Evolutionary conservation across 495 filamentous ascomycete genomes (phyloP).

Genomic region (Daldinia concentrica): DNA sequence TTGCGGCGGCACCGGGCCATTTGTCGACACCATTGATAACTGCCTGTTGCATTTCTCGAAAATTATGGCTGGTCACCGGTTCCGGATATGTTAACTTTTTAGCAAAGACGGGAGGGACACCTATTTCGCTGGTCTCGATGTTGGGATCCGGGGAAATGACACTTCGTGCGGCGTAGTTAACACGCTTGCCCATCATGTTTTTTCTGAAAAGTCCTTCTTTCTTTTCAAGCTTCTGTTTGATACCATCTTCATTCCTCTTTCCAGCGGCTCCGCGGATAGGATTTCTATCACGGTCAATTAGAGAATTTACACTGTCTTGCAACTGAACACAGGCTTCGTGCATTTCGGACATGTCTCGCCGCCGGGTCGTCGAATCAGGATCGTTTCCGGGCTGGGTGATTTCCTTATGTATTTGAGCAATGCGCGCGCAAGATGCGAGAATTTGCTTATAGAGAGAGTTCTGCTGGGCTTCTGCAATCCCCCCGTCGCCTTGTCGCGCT

Average conservation of each 20-base stretch:
- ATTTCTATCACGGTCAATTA: conserved; percentile 88
- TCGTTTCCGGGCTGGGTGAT: conserved; percentile 55
- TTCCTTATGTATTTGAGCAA: conserved; percentile 80
- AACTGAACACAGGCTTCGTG: conserved; percentile 75
- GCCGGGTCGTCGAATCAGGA: conserved; percentile 22
- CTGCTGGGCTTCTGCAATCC: conserved; percentile 83
- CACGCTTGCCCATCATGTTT: conserved; percentile 99
- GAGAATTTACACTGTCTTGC: conserved; percentile 88
- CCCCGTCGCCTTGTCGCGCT: conserved; percentile 76
- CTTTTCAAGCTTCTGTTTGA: conserved; percentile 98
- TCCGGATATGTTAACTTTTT: conserved; percentile 97
- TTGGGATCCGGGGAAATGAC: conserved; percentile 99
- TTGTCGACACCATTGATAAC: conserved; percentile 93
- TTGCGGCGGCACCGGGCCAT: conserved; percentile 92
- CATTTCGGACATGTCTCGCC: conserved; percentile 54
- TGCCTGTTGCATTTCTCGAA: conserved; percentile 92
- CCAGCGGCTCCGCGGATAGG: conserved; percentile 77
- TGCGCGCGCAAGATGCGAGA: conserved; percentile 70
- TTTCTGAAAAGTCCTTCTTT: conserved; percentile 98
- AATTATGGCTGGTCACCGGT: conserved; percentile 96
- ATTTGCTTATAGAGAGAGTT: conserved; percentile 87
- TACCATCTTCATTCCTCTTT: conserved; percentile 78
- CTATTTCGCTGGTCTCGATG: conserved; percentile 98
- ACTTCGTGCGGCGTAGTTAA: conserved; percentile 96
- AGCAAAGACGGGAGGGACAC: conserved; percentile 96